Percentiles rank a stretch among this genome's conserved stretches.
These are phyloP conservation scores for Tausonia pullulans DNA, from an alignment of 1,284 basidiomycete genomes.

Conservation along the genomic window DNA sequence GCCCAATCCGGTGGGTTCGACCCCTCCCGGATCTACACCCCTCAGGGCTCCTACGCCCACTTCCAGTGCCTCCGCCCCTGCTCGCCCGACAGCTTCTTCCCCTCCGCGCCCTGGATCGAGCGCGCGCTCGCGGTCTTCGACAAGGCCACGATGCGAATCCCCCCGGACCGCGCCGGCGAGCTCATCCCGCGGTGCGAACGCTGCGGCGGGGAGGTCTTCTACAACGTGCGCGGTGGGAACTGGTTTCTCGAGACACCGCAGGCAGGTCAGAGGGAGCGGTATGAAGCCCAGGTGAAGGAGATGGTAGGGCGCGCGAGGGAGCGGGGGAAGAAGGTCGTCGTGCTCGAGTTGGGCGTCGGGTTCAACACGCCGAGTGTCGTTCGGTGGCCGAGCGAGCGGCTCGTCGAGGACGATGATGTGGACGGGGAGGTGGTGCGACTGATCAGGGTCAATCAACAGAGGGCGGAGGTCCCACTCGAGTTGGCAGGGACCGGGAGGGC, in stretches of 20 bases:
- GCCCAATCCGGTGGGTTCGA: slow-evolving; percentile 10
- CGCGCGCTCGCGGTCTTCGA: slow-evolving; percentile 8
- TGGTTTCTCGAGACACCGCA: slow-evolving; percentile 18
- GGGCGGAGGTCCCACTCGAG: no score
- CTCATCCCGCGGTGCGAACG: slow-evolving; percentile 14
- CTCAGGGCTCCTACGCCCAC: slow-evolving; percentile 14
- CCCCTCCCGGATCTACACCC: neutral
- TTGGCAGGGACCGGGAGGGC: no score
- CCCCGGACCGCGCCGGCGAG: neutral
- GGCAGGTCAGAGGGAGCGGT: neutral
- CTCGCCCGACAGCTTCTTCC: neutral
- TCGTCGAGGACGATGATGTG: neutral
- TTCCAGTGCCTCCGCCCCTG: slow-evolving; percentile 17
- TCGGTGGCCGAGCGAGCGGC: slow-evolving; percentile 7
- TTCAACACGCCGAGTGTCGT: slow-evolving; percentile 17
- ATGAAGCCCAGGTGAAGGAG: neutral
- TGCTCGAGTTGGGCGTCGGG: slow-evolving; percentile 14
- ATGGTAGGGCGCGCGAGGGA: neutral
- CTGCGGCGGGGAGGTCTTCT: slow-evolving; percentile 16
- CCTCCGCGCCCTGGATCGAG: slow-evolving; percentile 2
- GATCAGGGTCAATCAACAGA: no score
- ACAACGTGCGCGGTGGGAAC: slow-evolving; percentile 16
- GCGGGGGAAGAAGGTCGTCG: neutral
- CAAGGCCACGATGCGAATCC: slow-evolving; percentile 4
- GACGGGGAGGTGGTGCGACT: no score